Percentiles rank a stretch among this genome's conserved stretches.
Conservation (phyloP, 805 yeast species). For the Lipomyces starkeyi region DNA sequence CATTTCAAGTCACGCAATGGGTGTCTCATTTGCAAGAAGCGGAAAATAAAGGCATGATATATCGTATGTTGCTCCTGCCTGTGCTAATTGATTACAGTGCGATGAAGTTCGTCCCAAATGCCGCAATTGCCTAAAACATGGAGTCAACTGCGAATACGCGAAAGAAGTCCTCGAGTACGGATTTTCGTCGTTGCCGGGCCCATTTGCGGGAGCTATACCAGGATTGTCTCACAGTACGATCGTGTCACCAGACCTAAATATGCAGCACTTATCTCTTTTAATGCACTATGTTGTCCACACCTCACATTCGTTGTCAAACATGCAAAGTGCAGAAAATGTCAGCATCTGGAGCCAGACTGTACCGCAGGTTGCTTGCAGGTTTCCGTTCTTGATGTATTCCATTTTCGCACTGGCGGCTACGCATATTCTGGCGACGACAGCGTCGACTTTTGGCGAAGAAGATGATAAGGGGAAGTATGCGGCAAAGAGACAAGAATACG, state of each 20-base stretch:
- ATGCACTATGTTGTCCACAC: constrained; percentile 18
- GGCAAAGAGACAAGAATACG: constrained; percentile 10
- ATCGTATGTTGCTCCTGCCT: neutral
- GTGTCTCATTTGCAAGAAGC: constrained; percentile 26
- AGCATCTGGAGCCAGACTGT: constrained; percentile 20
- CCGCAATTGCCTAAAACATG: constrained; percentile 24
- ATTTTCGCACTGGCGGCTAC: constrained; percentile 19
- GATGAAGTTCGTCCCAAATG: constrained; percentile 28
- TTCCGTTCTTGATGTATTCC: constrained; percentile 27
- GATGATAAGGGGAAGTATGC: constrained; percentile 1
- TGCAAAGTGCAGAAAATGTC: constrained; percentile 5
- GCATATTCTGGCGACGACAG: constrained; percentile 18
- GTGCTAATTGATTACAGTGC: constrained; percentile 18
- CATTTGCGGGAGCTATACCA: neutral
- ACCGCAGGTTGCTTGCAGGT: constrained; percentile 18
- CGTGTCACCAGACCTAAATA: constrained; percentile 20
- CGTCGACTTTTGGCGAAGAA: neutral
- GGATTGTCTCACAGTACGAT: neutral
- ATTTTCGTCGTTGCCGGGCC: neutral
- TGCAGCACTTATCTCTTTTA: constrained; percentile 23
- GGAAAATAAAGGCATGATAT: constrained; percentile 25
- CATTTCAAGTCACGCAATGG: constrained; percentile 29
- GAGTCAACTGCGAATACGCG: constrained; percentile 24
- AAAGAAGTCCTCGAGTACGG: constrained; percentile 4
- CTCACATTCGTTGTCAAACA: constrained; percentile 14